Evolutionary conservation across 2,329 filamentous ascomycete species (phyloP), one percentile per base, ranked within the genome.

Genomic region (Passalora sequoiae): DNA sequence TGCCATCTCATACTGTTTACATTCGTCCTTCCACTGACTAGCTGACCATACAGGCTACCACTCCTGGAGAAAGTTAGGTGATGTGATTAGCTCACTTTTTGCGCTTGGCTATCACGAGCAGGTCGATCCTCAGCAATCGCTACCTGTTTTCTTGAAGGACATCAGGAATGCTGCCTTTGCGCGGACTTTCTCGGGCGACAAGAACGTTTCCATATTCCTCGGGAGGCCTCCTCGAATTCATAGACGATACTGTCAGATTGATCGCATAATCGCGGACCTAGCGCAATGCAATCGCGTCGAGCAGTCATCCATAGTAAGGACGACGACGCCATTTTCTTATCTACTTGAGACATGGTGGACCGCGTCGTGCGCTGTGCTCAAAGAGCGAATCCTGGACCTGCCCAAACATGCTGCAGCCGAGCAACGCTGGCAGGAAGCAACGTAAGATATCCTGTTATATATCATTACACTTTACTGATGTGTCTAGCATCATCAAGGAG

Each of bases 121-220:
- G 16, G 59, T 59, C 13, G 59, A 65, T 19, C 54, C 54, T 12
- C 39, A 43, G 6, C 49, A 58, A 1, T 49, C 56, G 7, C 58
- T 56, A 8, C 66, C 70, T 1, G 54, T 56, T 1, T 73, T 71
- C n/a, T 54, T 74, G 1, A 56, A 53, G 0, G 61, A 71, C 33
- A 60, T 73, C 40, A 60, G 70, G 17, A 60, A 62, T 42, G 57
- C 59, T 2, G 65, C 64, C 4, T 72, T 74, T 45, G 66, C 66
- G 4, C 60, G 65, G 1, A 62, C 64, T 4, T 75, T 72, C 41
- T 67, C 67, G 5, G 66, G 65, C 4, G 72, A 75, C 43, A 75
- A 73, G 43, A 69, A 66, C 29, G 56, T 74, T 6, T 66, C 71
- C 1, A 68, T 73, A 1, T 75, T 75, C 40, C 64, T 74, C n/a